Percentiles rank a stretch among this genome's conserved stretches.
These are phyloP conservation scores for Paecilomyces formosus DNA, from an alignment of 2,329 filamentous ascomycete species.

Conservation along the genomic window DNA sequence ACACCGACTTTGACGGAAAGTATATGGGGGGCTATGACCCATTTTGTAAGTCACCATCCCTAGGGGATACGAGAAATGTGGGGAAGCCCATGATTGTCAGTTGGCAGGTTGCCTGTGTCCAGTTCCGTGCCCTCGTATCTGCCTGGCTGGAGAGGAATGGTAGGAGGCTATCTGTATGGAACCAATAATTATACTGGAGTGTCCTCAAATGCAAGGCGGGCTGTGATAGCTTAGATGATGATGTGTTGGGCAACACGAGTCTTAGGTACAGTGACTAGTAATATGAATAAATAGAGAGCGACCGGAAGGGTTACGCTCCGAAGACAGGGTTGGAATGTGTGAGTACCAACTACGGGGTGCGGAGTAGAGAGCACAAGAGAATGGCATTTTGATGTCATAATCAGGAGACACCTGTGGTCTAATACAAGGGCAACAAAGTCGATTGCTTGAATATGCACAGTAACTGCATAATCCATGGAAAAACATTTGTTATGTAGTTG, in stretches of 20 bases:
- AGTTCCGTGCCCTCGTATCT: too few species aligned
- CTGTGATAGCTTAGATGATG: background rate
- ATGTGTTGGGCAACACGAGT: background rate
- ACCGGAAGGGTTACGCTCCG: background rate
- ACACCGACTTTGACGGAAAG: too few species aligned
- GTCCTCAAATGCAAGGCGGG: background rate
- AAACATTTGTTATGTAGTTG: too few species aligned
- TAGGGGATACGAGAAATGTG: too few species aligned
- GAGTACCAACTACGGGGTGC: background rate
- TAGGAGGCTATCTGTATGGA: background rate
- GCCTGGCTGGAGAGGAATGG: background rate
- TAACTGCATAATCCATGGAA: background rate
- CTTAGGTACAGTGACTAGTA: too few species aligned
- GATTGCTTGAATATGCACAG: background rate
- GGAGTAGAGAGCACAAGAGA: background rate
- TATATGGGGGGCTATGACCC: too few species aligned
- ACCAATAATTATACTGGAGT: background rate
- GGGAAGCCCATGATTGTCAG: too few species aligned
- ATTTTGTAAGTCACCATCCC: too few species aligned
- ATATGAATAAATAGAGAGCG: background rate
- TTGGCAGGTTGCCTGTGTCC: too few species aligned
- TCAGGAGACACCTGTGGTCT: background rate
- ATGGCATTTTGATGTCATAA: background rate
- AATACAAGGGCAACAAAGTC: background rate
- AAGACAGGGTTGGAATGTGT: background rate